Evolutionary conservation across 1,139 yeast species (phyloP).

Genomic region (Debaryomycetaceae sp.): DNA sequence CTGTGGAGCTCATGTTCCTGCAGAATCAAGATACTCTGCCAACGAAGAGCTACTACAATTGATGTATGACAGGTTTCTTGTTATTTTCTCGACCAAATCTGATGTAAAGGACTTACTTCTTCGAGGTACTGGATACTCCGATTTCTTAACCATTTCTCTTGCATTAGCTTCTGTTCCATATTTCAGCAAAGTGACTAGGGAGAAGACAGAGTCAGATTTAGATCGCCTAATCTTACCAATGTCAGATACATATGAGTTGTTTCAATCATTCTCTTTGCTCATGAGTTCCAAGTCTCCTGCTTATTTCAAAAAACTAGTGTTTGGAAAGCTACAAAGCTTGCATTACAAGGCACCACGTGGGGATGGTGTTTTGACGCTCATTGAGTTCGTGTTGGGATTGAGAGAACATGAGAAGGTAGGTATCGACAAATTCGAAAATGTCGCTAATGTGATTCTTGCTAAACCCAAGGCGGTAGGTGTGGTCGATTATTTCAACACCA

Average conservation of each 20-base stretch:
- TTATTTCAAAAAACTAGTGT: constrained; percentile 41
- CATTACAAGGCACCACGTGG: constrained; percentile 49
- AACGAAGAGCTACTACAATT: constrained; percentile 22
- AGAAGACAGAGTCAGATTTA: constrained; percentile 10
- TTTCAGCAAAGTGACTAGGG: constrained; percentile 11
- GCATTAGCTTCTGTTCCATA: constrained; percentile 46
- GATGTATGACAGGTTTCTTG: constrained; percentile 30
- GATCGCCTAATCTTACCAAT: constrained; percentile 14
- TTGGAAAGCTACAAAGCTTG: constrained; percentile 46
- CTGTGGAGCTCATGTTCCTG: not conserved
- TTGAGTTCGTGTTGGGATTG: constrained; percentile 75
- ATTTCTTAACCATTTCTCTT: constrained; percentile 56
- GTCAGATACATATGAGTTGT: constrained; percentile 61
- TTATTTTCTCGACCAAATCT: constrained; percentile 36
- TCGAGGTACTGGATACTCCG: constrained; percentile 73
- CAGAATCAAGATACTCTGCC: constrained; percentile 11
- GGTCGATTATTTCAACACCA: constrained; percentile 46
- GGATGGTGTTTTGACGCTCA: constrained; percentile 67
- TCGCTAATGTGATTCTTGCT: constrained; percentile 56
- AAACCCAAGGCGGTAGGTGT: constrained; percentile 55
- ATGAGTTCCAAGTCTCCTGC: constrained; percentile 39
- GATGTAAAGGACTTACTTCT: constrained; percentile 56
- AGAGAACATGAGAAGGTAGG: constrained; percentile 71
- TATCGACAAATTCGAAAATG: constrained; percentile 60
- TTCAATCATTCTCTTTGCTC: constrained; percentile 52